Conservation (phyloP, 208 protist species). For the Acanthamoeba pearcei region DNA sequence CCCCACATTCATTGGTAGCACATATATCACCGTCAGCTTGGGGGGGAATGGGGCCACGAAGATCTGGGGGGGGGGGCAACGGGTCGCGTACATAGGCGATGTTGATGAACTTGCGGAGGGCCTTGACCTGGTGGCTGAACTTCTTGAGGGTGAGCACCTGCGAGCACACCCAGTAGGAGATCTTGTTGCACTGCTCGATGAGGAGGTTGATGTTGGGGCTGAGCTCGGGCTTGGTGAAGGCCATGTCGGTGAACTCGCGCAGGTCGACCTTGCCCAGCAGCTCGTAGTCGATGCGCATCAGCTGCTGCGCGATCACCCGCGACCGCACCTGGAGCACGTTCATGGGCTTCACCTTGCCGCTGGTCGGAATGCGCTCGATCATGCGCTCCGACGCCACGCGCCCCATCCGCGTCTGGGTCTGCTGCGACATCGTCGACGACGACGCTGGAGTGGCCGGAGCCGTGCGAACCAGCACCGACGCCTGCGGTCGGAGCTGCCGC, state of each 20-base stretch:
- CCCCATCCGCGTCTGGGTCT: not conserved
- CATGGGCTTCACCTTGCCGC: not conserved
- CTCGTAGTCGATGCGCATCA: not conserved
- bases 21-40: no score
- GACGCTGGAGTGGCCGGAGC: no score
- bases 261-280: slow-evolving; percentile 3
- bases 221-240: not conserved
- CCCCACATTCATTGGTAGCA: no score
- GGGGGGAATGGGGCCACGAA: no score
- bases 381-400: not conserved
- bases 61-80: no score
- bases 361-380: not conserved
- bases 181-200: slow-evolving; percentile 20
- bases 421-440: no score
- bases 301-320: not conserved
- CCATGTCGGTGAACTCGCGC: slow-evolving; percentile 11
- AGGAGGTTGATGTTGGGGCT: not conserved
- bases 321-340: not conserved
- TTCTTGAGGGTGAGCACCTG: not conserved
- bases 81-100: not conserved
- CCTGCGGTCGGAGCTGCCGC: no score
- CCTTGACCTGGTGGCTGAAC: slow-evolving; percentile 10
- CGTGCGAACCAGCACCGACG: no score
- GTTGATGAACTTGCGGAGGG: slow-evolving; percentile 21
- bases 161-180: slow-evolving; percentile 14